A percentile compares a stretch with the other conserved stretches of the same genome.
Conservation (phyloP, 2,329 filamentous ascomycete species). For the Acephala macrosclerotiorum region DNA sequence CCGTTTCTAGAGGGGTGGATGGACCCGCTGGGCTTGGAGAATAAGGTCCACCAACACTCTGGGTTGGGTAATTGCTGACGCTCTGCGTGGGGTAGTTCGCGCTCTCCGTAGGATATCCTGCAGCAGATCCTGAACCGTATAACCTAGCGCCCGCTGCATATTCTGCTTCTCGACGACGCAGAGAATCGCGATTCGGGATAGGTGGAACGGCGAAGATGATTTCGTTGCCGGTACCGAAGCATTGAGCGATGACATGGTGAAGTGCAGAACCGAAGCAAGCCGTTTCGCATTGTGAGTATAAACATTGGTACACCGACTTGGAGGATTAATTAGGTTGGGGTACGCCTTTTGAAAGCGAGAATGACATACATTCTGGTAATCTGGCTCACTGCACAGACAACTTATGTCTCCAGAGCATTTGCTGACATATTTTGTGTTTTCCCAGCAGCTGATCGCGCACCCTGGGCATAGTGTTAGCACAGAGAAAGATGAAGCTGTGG, state of each 20-base stretch:
- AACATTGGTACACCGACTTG: conserved; percentile 46
- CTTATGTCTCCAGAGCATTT: conserved; percentile 39
- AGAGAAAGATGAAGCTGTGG: neutral
- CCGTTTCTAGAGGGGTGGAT: conserved; percentile 20
- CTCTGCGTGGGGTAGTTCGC: conserved; percentile 21
- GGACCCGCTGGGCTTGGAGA: conserved; percentile 25
- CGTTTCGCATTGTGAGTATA: conserved; percentile 48
- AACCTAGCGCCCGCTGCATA: conserved; percentile 35
- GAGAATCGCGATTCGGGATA: conserved; percentile 40
- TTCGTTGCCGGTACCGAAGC: conserved; percentile 35
- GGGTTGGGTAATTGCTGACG: conserved; percentile 15
- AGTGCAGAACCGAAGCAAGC: conserved; percentile 44
- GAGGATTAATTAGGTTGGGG: conserved; percentile 9
- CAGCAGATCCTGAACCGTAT: conserved; percentile 32
- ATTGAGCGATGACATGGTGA: conserved; percentile 44
- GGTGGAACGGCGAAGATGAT: conserved; percentile 33
- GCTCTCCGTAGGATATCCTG: conserved; percentile 28
- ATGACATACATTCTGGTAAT: conserved; percentile 44
- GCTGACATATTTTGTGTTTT: conserved; percentile 46
- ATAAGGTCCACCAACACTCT: conserved; percentile 18
- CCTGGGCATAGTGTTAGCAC: conserved; percentile 29
- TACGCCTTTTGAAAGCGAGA: neutral
- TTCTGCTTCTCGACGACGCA: conserved; percentile 41
- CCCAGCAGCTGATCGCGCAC: conserved; percentile 46
- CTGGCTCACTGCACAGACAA: conserved; percentile 44